Evolutionary conservation across 148 eudicot species (phyloP).

Genomic region (Vaccinium corymbosum): DNA sequence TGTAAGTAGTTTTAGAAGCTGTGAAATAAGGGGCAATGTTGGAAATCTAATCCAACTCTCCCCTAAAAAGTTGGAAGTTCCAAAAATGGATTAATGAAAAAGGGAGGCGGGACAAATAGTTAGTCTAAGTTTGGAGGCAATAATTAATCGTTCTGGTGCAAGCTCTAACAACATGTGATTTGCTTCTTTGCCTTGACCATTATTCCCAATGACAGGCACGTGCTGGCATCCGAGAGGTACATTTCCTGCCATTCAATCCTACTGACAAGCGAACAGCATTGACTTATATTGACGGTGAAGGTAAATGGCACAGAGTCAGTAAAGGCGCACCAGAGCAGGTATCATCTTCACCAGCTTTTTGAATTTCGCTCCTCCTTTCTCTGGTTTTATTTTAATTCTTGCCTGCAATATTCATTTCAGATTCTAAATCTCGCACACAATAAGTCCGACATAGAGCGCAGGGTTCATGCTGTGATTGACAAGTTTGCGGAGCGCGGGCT

Average conservation of each 20-base stretch:
- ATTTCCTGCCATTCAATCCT: constrained; percentile 94
- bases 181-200: constrained; percentile 16
- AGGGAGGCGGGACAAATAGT: neutral
- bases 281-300: constrained; percentile 80
- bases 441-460: constrained; percentile 82
- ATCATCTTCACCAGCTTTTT: constrained; percentile 12
- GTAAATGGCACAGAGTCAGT: constrained; percentile 94
- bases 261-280: constrained; percentile 96
- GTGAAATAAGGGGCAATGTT: neutral
- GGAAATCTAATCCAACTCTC: neutral
- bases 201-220: constrained; percentile 59
- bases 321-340: constrained; percentile 99
- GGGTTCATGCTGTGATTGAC: constrained; percentile 93
- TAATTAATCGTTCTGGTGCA: neutral
- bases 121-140: neutral
- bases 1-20: neutral
- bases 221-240: constrained; percentile 86
- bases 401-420: constrained; percentile 32
- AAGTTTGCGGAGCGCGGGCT: constrained; percentile 97
- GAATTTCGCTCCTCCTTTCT: neutral
- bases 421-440: constrained; percentile 86
- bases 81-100: neutral
- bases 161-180: neutral
- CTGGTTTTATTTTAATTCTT: constrained; percentile 11
- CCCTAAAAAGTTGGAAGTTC: neutral